Evolutionary conservation across 306 rosid species (phyloP), one percentile per base, ranked within the genome.

Genomic region (Senna siamea): DNA sequence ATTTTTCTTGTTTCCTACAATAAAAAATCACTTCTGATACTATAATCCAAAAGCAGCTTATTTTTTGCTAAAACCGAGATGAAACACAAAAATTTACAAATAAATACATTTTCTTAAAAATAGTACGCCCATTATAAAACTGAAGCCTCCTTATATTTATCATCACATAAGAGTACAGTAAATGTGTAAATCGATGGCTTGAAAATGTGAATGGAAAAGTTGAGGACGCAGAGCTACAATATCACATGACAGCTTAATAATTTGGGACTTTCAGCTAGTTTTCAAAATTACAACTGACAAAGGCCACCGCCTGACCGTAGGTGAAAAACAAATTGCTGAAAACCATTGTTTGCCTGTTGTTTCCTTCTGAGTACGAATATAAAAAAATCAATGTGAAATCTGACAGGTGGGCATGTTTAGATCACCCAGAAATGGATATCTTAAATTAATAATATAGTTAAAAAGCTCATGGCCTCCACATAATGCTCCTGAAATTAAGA

Each of bases 401-500:
- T 28, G 59, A 41, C 54, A 20, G 54, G 54, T 65, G 11, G 37
- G 70, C 6, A 48, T 2, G 12, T 65, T 65, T 65, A 43, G 54
- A 6, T 22, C 14, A 7, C 53, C 19, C 3, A 41, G 52, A 41
- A 41, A 22, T 64, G 4, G 13, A 22, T 43, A 22, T 63, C 18
- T 38, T 63, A 54, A 17, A 51, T 18, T 51, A 59, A 59, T 59
- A 46, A 2, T 32, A 5, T 32, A n/a, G n/a, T n/a, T n/a, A 26
- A 26, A 26, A 26, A 38, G 34, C 26, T 63, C 7, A 38, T 23
- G 9, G 54, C 53, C 50, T 64, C 20, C 37, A 28, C 20, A 43
- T 65, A 65, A 43, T 43, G 54, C 70, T 43, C 40, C 70, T 65
- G 54, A 35, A 65, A 41, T 6, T 19, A 41, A 19, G 51, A 40